Evolutionary conservation across 2,329 filamentous ascomycete genomes (phyloP), one percentile per base, ranked within the genome.

Genomic region (Ceratocystis destructans): DNA sequence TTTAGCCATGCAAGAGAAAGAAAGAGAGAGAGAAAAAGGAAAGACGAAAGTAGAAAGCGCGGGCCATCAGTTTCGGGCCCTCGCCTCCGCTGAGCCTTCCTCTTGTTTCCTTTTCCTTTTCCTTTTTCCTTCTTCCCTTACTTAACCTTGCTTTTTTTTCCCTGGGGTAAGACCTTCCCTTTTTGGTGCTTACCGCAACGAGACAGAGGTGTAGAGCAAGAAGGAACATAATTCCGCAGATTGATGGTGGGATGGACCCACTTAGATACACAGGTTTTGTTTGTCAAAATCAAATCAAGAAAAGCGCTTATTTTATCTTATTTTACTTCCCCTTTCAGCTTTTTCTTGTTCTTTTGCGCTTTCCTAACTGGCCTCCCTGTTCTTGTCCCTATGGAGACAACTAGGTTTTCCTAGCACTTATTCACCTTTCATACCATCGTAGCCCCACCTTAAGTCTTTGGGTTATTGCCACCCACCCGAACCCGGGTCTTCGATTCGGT

Each of bases 51-150:
- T 25, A 59, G 20, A 59, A 57, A 57, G 53, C 53, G 53, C 53
- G 17, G 53, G 33, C 53, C 53, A 59, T 59, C 53, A 37, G 53
- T 59, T 59, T 59, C 53, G 28, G 53, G 53, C 53, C 53, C 53
- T 59, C 28, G 28, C 53, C 53, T 59, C 53, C 53, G 28, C 53
- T 31, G 7, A 12, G 33, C 12, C 20, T 59, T 37, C 33, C 33
- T 12, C 28, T 33, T 15, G 28, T 33, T 22, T 55, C n/a, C 7
- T 17, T 46, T 53, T n/a, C 48, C 12, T 48, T 4, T 48, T 48
- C 1, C 45, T 15, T 48, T 8, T 48, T 48, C n/a, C 17, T 48
- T 5, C 7, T 44, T 44, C 15, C 41, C 41, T 44, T 48, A 12
- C 41, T 44, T 48, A 12, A 10, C 37, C 10, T 41, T 12, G 3